A percentile compares a stretch with the other conserved stretches of the same genome.
These are phyloP conservation scores for Psophocarpus tetragonolobus DNA, from an alignment of 306 rosid species.

Conservation along the genomic window DNA sequence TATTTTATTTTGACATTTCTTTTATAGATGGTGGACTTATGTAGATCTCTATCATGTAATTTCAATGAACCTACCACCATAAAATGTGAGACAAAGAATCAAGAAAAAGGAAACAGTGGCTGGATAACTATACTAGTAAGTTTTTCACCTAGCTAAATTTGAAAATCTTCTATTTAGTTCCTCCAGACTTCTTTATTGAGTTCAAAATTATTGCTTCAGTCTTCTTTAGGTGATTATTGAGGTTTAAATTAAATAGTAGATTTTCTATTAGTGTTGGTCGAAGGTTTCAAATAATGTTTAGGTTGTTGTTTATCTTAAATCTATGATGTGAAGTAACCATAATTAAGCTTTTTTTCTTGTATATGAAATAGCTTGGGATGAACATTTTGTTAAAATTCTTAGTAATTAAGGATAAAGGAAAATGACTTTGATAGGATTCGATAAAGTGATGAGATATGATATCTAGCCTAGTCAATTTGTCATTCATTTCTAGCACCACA, in stretches of 20 bases:
- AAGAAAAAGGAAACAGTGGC: constrained; percentile 44
- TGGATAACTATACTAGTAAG: constrained; percentile 78
- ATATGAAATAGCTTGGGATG: background rate
- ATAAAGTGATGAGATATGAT: background rate
- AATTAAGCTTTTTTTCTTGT: background rate
- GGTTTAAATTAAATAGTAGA: background rate
- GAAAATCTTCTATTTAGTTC: background rate
- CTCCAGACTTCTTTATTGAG: background rate
- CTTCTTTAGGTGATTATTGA: background rate
- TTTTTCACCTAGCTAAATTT: constrained; percentile 15
- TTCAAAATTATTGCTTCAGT: background rate
- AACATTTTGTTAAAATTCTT: background rate
- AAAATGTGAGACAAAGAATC: constrained; percentile 53
- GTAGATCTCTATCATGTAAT: constrained; percentile 33
- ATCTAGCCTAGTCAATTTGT: background rate
- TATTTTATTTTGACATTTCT: background rate
- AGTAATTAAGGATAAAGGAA: background rate
- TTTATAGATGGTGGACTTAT: constrained; percentile 11
- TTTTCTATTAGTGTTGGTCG: background rate
- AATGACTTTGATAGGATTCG: background rate
- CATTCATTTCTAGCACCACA: background rate
- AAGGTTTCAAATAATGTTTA: background rate
- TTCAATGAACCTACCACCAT: constrained; percentile 70
- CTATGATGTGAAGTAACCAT: background rate
- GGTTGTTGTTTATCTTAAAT: background rate